These are phyloP conservation scores for Boechera stricta DNA, from an alignment of 345 rosid species.

Conservation along the genomic window DNA sequence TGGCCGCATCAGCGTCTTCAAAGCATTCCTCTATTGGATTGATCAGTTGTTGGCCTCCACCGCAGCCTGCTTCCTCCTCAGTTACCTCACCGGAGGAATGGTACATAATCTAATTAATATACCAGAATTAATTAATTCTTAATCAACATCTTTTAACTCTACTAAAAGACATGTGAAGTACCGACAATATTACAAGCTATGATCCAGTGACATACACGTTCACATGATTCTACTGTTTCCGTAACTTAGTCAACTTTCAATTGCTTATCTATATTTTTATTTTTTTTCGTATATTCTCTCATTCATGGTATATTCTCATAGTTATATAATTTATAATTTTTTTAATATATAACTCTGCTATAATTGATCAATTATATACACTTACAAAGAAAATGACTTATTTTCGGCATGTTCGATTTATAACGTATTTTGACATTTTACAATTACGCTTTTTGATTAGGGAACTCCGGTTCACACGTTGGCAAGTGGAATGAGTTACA, in stretches of 20 bases:
- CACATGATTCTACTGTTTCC: neutral
- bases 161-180: neutral
- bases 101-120: slow-evolving; percentile 41
- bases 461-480: slow-evolving; percentile 64
- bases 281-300: no score
- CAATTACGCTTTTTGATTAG: slow-evolving; percentile 37
- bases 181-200: no score
- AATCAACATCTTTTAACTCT: neutral
- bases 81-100: slow-evolving; percentile 87
- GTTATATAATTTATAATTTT: no score
- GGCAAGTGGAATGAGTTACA: slow-evolving; percentile 67
- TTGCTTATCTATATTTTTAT: neutral
- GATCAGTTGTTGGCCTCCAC: slow-evolving; percentile 79
- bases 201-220: neutral
- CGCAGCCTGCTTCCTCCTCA: slow-evolving; percentile 78
- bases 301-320: no score
- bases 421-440: neutral
- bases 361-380: neutral
- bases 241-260: neutral
- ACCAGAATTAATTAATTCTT: neutral
- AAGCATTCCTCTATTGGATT: slow-evolving; percentile 74
- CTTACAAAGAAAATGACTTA: neutral
- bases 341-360: no score
- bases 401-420: neutral
- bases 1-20: slow-evolving; percentile 77